Base-by-base conservation (phyloP, 2,329 filamentous ascomycete genomes). In the Fusarium mexicanum region DNA sequence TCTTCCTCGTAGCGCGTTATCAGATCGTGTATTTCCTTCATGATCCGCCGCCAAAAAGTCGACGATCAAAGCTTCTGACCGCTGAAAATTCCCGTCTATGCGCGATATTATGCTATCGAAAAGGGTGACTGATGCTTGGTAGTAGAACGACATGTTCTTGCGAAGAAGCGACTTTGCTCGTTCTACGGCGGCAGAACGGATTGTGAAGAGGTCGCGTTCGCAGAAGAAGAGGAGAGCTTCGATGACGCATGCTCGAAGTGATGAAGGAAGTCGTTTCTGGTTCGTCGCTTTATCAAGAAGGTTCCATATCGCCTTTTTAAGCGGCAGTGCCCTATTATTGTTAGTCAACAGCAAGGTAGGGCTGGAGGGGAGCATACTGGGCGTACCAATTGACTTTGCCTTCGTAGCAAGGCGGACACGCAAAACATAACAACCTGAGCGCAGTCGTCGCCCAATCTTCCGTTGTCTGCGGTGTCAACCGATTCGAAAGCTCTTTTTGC, bases 91-190 rank as follows among this genome's bases (percentile, higher is more conserved):
- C 0, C 79, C 78, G 1, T 80, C 78, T 2, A 80, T 51, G 1
- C 81, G 78, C 11, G 68, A 73, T 2, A 82, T 63, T 6, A 81
- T 81, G 43, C 81, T 82, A 12, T 81, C 78, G 8, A 81, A 82
- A 0, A 82, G 72, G 0, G 76, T 73, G 0, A 82, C 74, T 0
- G 80, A 80, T 0, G 80, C 80, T 29, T 82, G 80, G 14, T 77
- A 77, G 38, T 81, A 79, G 14, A 78, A 82, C 0, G 81, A 67
- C 81, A 81, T 81, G 1, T 78, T 73, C 24, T 76, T 79, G 18
- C 71, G 73, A 1, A 81, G 24, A 1, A 82, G 43, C 0, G 55
- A 38, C 10, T 72, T 77, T 7, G 81, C 79, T 10, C 72, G 67
- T 38, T 77, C 65, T 13, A 81, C 60, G 0, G 81, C 80, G 2